Base-by-base conservation (phyloP, 202 grass and related monocot genomes). In the Carex sylvatica region DNA sequence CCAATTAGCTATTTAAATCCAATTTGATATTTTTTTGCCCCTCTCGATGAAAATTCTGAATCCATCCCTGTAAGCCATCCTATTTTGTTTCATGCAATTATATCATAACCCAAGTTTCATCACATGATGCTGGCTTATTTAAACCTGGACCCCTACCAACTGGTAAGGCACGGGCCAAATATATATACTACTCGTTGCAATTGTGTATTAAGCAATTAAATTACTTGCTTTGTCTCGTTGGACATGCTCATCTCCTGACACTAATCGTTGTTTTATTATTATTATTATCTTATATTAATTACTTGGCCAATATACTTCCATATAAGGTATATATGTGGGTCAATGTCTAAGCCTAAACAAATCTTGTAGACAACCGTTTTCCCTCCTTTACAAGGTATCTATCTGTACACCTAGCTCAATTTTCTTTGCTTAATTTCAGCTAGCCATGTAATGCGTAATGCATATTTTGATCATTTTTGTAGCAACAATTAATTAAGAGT, bases 311-410 rank as follows among this genome's bases (percentile, higher is more conserved):
- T 77, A 15, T 77, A 30, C 42, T 66, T 52, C 36, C 62, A 2
- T 9, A 65, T 82, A 13, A 16, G 65, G 58, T 26, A 84, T 74
- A 38, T 61, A 84, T 74, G 55, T 61, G 19, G 52, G 69, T 18
- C 69, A 26, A 59, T 26, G 44, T 63, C 82, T 58, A 26, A 28
- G 22, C 66, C 82, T 75, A 35, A 75, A 75, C 38, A 84, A 84
- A 74, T 70, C 82, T 84, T 84, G 82, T 84, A 62, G 82, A 23
- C 82, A 84, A 84, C 82, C 69, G 60, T 75, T 84, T 84, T 51
- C 55, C 68, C 68, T 75, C 54, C 31, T 73, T 49, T 12, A 20
- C 54, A 84, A 84, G 82, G 46, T 73, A 84, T 84, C 61, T 69
- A 53, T 53, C 16, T 82, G 26, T 30, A 49, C 15, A 5, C 67